Conservation (phyloP, 345 rosid species). For the Eucalyptus erythrocorys region DNA sequence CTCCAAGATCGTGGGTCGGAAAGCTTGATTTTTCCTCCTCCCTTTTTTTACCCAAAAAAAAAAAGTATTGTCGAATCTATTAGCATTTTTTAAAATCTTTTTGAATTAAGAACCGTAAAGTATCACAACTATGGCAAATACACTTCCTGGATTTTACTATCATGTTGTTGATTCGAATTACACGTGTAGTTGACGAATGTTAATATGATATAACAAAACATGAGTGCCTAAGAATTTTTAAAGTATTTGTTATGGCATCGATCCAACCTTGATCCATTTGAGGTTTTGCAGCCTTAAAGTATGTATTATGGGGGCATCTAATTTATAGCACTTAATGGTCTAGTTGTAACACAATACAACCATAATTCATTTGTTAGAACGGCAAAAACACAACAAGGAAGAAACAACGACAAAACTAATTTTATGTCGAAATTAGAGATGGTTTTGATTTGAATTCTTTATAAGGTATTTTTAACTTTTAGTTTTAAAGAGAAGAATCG, state of each 20-base stretch:
- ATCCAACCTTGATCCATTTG: accelerated
- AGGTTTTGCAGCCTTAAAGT: neutral
- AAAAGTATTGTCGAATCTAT: neutral
- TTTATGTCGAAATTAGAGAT: neutral
- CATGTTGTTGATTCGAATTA: accelerated
- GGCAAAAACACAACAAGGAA: neutral
- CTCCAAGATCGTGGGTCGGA: neutral
- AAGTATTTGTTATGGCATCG: accelerated
- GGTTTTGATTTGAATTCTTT: neutral
- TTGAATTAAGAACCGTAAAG: neutral
- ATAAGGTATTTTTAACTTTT: neutral
- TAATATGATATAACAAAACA: accelerated
- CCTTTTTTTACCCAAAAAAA: neutral
- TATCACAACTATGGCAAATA: accelerated
- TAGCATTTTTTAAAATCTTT: accelerated
- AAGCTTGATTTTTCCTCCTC: neutral
- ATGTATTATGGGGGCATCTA: neutral
- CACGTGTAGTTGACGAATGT: accelerated
- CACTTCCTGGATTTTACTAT: accelerated
- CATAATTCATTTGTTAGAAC: neutral
- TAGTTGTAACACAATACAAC: neutral
- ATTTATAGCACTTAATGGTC: neutral
- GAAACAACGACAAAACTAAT: neutral
- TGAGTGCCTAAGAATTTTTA: accelerated
- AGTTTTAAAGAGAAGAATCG: neutral